Base-by-base conservation (phyloP, 805 yeast species). In the Wickerhamomyces canadensis region DNA sequence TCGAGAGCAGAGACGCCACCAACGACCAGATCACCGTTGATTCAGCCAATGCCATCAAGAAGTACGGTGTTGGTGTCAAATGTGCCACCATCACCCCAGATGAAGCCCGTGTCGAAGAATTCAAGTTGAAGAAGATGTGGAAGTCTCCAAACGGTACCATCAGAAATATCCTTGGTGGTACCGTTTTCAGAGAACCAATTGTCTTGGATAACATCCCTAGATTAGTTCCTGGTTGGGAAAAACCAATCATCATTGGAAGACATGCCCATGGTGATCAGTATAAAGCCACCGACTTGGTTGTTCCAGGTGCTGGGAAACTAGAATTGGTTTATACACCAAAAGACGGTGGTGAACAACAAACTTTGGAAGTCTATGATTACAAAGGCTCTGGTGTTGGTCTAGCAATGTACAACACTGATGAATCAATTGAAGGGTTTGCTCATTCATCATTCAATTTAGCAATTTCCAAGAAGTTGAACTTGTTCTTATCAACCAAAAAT, bases 1-100 rank as follows among this genome's bases (percentile, higher is more conserved):
- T 84, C 45, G 67, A 74, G 51, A 66, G 76, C 41, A 70, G 93
- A 64, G 91, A 84, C 55, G 63, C 69, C 24, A 82, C 91, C 24
- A 67, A 78, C 42, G 93, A 84, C 58, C 70, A 79, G 58, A 73
- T 84, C 50, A 84, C 93, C n/a, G 53, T 70, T 33, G 91, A 84
- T 47, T 83, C 91, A 4, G 91, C 91, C 16, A 68, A 78, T 44
- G 91, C 89, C 22, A 83, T 80, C 48, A 70, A 72, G 55, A 57
- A 83, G 58, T 78, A 77, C 48, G 89, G 88, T 44, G 91, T 84
- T 18, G 91, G 88, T 55, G 71, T 84, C 49, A 84, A 84, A 60
- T 84, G 91, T 71, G 91, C 93, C 34, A 84, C 91, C 14, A 84
- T 84, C 51, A 84, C 91, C 2, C 93, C 91, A 3, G 91, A 84